phyloP scores from a whole-genome alignment of 352 stramenopile genomes.

The Stephanocyclus meneghinianus region DNA sequence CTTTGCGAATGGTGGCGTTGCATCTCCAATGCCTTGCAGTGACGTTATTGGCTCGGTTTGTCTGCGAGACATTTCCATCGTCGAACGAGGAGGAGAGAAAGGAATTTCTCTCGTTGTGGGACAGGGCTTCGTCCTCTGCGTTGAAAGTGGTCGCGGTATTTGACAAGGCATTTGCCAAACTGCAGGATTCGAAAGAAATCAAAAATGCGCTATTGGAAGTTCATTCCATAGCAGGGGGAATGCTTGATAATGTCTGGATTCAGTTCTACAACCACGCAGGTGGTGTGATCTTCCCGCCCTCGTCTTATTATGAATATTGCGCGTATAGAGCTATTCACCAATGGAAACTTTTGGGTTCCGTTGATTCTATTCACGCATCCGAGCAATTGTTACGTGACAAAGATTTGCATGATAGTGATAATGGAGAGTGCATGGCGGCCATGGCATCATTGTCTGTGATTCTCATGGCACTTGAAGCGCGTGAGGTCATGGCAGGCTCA shows the following conservation, averaged over 20 bases:
- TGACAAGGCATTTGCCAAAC: slow-evolving; percentile 7
- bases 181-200: not conserved
- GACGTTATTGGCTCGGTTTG: slow-evolving; percentile 12
- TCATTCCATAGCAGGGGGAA: slow-evolving; percentile 27
- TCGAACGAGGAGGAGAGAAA: not conserved
- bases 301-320: slow-evolving; percentile 51
- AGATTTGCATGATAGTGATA: not conserved
- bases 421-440: slow-evolving; percentile 28
- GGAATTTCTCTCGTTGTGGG: slow-evolving; percentile 33
- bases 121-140: slow-evolving; percentile 39
- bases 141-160: slow-evolving; percentile 34
- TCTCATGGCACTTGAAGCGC: slow-evolving; percentile 14
- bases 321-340: slow-evolving; percentile 36
- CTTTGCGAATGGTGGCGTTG: slow-evolving; percentile 15
- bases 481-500: not conserved
- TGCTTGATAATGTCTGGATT: slow-evolving; percentile 29
- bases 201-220: slow-evolving; percentile 32
- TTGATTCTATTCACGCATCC: slow-evolving; percentile 5
- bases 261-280: not conserved
- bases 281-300: not conserved
- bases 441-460: slow-evolving; percentile 29
- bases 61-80: slow-evolving; percentile 4
- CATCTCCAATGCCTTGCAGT: slow-evolving; percentile 32
- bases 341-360: slow-evolving; percentile 26
- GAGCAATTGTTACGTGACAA: slow-evolving; percentile 8